Percentiles rank a stretch among this genome's conserved stretches.
phyloP scores from a whole-genome alignment of 1,284 basidiomycete species.

The Mycena citricolor region DNA sequence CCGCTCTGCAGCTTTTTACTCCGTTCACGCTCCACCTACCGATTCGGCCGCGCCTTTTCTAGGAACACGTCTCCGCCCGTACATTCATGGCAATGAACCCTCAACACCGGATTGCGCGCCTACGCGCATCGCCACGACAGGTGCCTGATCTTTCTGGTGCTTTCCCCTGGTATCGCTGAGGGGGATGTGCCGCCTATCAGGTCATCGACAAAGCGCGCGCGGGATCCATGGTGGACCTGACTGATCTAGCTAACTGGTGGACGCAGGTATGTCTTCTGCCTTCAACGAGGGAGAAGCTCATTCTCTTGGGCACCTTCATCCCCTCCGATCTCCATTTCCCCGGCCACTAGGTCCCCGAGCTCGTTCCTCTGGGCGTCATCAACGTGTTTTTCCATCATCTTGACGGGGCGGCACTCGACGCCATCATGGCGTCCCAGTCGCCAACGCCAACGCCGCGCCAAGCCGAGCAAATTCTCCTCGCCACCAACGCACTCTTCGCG shows the following conservation, averaged over 20 bases:
- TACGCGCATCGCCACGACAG: too few relatives aligned
- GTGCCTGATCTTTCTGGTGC: too few relatives aligned
- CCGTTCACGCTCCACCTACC: too few relatives aligned
- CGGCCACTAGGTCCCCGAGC: slow-evolving; percentile 20
- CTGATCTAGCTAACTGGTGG: slow-evolving; percentile 29
- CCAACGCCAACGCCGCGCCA: slow-evolving; percentile 24
- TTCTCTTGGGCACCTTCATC: background rate
- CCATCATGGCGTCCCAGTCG: too few relatives aligned
- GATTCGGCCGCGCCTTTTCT: too few relatives aligned
- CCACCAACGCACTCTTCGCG: slow-evolving; percentile 34
- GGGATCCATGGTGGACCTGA: slow-evolving; percentile 26
- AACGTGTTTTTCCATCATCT: slow-evolving; percentile 32
- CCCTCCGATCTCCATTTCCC: slow-evolving; percentile 2
- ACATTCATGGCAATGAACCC: too few relatives aligned
- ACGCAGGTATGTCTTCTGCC: slow-evolving; percentile 20
- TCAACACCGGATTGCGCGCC: too few relatives aligned
- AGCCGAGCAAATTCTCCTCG: slow-evolving; percentile 25
- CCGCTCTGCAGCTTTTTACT: too few relatives aligned
- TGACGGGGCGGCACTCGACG: too few relatives aligned
- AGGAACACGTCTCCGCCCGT: too few relatives aligned
- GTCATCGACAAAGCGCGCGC: slow-evolving; percentile 26
- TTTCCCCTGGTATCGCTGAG: too few relatives aligned
- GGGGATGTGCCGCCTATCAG: too few relatives aligned
- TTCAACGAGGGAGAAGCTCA: slow-evolving; percentile 1
- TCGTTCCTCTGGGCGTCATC: slow-evolving; percentile 26